Conservation (phyloP, 2,329 filamentous ascomycete species). For the Boeremia lycopersici region DNA sequence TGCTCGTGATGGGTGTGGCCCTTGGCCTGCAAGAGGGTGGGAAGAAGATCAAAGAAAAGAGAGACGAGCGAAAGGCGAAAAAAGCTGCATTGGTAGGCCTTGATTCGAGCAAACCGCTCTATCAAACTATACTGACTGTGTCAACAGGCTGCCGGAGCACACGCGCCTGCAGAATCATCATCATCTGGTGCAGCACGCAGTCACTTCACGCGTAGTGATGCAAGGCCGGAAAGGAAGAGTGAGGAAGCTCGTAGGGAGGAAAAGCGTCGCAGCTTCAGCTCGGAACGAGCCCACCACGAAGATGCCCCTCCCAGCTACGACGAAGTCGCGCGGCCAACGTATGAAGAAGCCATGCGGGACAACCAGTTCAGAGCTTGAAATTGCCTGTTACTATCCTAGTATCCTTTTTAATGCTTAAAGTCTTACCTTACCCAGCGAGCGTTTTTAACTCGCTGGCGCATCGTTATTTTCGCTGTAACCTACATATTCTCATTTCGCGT, state of each 20-base stretch:
- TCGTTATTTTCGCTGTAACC: too few relatives aligned
- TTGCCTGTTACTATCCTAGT: not conserved
- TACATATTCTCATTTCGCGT: too few relatives aligned
- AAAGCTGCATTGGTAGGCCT: slow-evolving; percentile 26
- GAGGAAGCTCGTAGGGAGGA: slow-evolving; percentile 20
- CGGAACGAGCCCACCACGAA: slow-evolving; percentile 17
- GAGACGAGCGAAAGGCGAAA: slow-evolving; percentile 31
- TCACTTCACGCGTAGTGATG: not conserved
- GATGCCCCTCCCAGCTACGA: slow-evolving; percentile 19
- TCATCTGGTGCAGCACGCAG: slow-evolving; percentile 5
- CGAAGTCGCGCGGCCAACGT: slow-evolving; percentile 20
- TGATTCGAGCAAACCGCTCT: not conserved
- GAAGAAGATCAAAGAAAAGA: slow-evolving; percentile 31
- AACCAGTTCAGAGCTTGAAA: not conserved
- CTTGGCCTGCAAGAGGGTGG: slow-evolving; percentile 27
- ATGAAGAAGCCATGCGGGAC: slow-evolving; percentile 9
- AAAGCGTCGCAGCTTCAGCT: slow-evolving; percentile 19
- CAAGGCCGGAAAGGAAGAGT: slow-evolving; percentile 16
- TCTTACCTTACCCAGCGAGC: too few relatives aligned
- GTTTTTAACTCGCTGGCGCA: too few relatives aligned
- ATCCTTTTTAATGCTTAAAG: too few relatives aligned
- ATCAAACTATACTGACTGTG: not conserved
- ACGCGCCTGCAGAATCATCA: slow-evolving; percentile 11
- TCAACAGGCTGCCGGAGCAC: slow-evolving; percentile 17
- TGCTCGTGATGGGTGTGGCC: slow-evolving; percentile 27